phyloP scores from a whole-genome alignment of 2,329 filamentous ascomycete species.

The Alternaria sp. region DNA sequence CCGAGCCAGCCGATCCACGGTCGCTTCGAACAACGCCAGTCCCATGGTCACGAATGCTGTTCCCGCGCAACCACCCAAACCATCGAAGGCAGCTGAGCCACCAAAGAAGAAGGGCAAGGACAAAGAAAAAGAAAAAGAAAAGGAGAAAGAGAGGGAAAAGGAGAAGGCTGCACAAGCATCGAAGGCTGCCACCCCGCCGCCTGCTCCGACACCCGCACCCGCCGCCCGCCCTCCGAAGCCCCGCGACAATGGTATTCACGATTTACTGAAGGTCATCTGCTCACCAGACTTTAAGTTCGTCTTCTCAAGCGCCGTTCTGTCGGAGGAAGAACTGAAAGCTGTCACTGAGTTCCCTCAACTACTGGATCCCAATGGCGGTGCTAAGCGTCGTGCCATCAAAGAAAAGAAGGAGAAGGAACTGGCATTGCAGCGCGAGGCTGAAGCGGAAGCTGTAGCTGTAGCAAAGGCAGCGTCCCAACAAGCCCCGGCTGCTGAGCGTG shows the following conservation, averaged over 20 bases:
- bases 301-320: slow-evolving; percentile 53
- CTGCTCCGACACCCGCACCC: slow-evolving; percentile 20
- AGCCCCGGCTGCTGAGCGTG: slow-evolving; percentile 54
- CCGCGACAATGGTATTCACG: slow-evolving; percentile 37
- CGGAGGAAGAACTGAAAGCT: slow-evolving; percentile 57
- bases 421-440: slow-evolving; percentile 54
- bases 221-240: slow-evolving; percentile 23
- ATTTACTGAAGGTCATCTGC: slow-evolving; percentile 50
- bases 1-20: slow-evolving; percentile 80
- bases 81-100: slow-evolving; percentile 37
- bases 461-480: slow-evolving; percentile 55
- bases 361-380: slow-evolving; percentile 82
- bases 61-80: slow-evolving; percentile 43
- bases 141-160: slow-evolving; percentile 30
- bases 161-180: slow-evolving; percentile 34
- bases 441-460: slow-evolving; percentile 52
- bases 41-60: slow-evolving; percentile 66
- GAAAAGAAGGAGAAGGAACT: slow-evolving; percentile 72
- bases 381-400: slow-evolving; percentile 75
- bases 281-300: slow-evolving; percentile 59
- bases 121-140: slow-evolving; percentile 28
- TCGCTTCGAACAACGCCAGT: slow-evolving; percentile 79
- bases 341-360: slow-evolving; percentile 72
- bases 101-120: slow-evolving; percentile 38
- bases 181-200: slow-evolving; percentile 34